Evolutionary conservation across 768 basidiomycete species (phyloP).

Genomic region (Phallus indusiatus): DNA sequence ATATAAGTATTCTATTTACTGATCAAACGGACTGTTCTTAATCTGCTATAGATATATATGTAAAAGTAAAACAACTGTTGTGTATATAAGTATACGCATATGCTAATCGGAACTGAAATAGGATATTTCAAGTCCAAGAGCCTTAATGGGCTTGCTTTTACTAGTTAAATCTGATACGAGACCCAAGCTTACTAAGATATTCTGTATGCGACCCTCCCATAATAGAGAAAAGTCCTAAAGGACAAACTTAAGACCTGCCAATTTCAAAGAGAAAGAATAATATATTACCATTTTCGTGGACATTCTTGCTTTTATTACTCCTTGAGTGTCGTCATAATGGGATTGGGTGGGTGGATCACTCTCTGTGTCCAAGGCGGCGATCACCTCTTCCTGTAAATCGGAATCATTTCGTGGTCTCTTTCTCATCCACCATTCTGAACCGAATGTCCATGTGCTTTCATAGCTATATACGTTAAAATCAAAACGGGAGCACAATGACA

Average conservation of each 20-base stretch:
- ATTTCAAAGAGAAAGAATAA: neutral
- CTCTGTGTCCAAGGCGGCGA: conserved; percentile 2
- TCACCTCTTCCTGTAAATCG: neutral
- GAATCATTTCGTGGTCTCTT: conserved; percentile 26
- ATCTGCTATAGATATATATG: too few relatives aligned
- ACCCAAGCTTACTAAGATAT: conserved; percentile 83
- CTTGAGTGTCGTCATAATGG: conserved; percentile 39
- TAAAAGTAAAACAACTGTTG: neutral
- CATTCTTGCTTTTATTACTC: conserved; percentile 82
- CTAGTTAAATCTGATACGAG: conserved; percentile 86
- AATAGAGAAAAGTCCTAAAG: conserved; percentile 76
- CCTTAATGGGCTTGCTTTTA: conserved; percentile 77
- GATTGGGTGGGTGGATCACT: neutral
- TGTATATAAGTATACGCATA: neutral
- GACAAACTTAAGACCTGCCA: neutral
- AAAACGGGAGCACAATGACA: conserved; percentile 81
- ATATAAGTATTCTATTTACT: too few relatives aligned
- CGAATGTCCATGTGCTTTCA: conserved; percentile 93
- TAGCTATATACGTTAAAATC: conserved; percentile 97
- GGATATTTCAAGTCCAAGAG: conserved; percentile 85
- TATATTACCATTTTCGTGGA: conserved; percentile 73
- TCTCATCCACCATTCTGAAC: conserved; percentile 93
- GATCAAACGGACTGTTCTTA: too few relatives aligned
- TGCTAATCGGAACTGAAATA: conserved; percentile 68
- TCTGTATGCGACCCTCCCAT: conserved; percentile 89